phyloP scores from a whole-genome alignment of 306 rosid species.

The Quercus gilva region DNA sequence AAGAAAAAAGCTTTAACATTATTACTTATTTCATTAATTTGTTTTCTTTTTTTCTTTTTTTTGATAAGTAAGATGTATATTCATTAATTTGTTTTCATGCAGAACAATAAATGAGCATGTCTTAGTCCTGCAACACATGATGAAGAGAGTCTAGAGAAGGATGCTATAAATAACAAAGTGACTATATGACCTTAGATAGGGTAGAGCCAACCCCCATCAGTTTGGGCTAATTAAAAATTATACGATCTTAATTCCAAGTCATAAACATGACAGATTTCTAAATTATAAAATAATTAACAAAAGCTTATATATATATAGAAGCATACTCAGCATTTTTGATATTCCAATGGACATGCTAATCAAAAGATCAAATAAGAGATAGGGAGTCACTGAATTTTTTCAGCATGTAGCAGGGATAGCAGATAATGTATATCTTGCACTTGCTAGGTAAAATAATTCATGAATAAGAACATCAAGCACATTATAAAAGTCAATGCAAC shows the following conservation, averaged over 20 bases:
- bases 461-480: not conserved
- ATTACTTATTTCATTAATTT: no score
- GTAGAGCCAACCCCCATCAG: not conserved
- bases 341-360: not conserved
- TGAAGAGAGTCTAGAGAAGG: not conserved
- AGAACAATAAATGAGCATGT: not conserved
- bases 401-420: not conserved
- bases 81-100: not conserved
- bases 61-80: no score
- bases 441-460: not conserved
- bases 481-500: not conserved
- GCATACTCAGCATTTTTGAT: not conserved
- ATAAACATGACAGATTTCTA: not conserved
- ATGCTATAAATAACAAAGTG: not conserved
- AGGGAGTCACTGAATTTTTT: not conserved
- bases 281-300: not conserved
- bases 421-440: not conserved
- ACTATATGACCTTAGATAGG: not conserved
- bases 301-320: not conserved
- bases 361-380: not conserved
- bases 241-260: not conserved
- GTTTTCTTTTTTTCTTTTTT: no score
- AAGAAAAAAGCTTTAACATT: not conserved
- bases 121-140: not conserved
- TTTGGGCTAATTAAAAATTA: not conserved